Evolutionary conservation across 140 eudicot genomes (phyloP), one percentile per base, ranked within the genome.

Genomic region (Cichorium intybus): DNA sequence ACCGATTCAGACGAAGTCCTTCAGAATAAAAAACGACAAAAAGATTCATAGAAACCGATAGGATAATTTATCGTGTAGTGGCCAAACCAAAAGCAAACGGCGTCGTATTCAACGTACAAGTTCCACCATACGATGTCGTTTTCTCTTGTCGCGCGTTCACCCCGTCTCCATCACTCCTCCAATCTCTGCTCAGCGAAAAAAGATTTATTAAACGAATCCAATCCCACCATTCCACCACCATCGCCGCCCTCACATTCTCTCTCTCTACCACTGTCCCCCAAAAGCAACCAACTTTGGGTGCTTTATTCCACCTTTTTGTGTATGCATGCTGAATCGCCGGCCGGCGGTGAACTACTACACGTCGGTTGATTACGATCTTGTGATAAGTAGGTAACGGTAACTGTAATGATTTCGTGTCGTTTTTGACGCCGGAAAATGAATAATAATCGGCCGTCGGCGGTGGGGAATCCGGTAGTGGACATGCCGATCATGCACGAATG

Each of bases 401-500:
- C 10, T 23, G 56, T 77, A 72, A 63, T 77, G 77, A 64, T 56
- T 33, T 45, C 24, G 49, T 18, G 10, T 22, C 22, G 3, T 45
- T 39, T 15, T 74, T 57, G 41, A 18, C 43, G 52, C 33, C n/a
- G 55, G 60, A 34, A 58, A 29, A 60, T 60, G 72, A 56, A 85
- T 61, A 80, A 85, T 82, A 84, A 80, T 78, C 87, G 87, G 83
- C 60, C 62, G 24, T 10, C 65, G 68, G 26, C 21, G 50, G 56
- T 69, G 31, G 75, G 57, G 58, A 80, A 81, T 52, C 73, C 81
- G 72, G 91, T 70, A 6, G 68, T 78, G 82, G 95, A 86, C 18
- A 60, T 84, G 86, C 88, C 87, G 78, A 90, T 90, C 82, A 80
- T 84, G 89, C 97, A 87, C 50, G 95, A 90, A 28, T 78, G 90